phyloP scores from a whole-genome alignment of 306 rosid species.

The Mucuna pruriens region DNA sequence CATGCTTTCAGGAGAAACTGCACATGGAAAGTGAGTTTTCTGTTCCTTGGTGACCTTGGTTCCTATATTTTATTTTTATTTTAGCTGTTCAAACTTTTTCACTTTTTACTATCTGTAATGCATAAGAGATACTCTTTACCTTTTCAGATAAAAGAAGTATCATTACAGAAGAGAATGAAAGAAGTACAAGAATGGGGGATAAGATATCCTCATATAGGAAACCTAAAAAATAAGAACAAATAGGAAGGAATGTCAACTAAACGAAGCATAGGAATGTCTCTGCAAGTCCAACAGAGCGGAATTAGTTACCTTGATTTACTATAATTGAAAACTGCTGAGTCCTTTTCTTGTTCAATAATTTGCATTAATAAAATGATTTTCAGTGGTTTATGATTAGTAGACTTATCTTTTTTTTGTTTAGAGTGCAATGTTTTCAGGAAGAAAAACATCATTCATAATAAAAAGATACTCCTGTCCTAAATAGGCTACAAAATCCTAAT shows the following conservation, averaged over 20 bases:
- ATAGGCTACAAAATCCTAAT: not conserved
- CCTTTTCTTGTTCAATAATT: not conserved
- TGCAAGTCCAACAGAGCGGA: not conserved
- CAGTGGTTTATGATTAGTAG: not conserved
- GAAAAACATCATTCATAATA: slow-evolving; percentile 5
- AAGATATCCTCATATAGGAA: not conserved
- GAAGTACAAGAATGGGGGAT: not conserved
- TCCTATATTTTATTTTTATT: not conserved
- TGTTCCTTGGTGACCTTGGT: slow-evolving; percentile 36
- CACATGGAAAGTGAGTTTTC: slow-evolving; percentile 89
- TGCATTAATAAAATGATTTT: slow-evolving; percentile 10
- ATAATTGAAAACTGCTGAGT: not conserved
- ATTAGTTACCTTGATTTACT: not conserved
- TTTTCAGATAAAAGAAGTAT: not conserved
- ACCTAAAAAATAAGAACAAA: slow-evolving; percentile 7
- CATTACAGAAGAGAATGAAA: slow-evolving; percentile 13
- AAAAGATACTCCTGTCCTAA: not conserved
- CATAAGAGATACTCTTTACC: slow-evolving; percentile 15
- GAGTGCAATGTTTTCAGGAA: not conserved
- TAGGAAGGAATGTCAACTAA: not conserved
- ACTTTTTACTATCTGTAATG: not conserved
- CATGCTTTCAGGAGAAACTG: slow-evolving; percentile 99
- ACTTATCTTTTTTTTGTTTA: not conserved
- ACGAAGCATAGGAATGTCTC: slow-evolving; percentile 16
- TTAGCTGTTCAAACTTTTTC: not conserved